Evolutionary conservation across 1,139 yeast genomes (phyloP).

Genomic region (Kodamaea ohmeri): DNA sequence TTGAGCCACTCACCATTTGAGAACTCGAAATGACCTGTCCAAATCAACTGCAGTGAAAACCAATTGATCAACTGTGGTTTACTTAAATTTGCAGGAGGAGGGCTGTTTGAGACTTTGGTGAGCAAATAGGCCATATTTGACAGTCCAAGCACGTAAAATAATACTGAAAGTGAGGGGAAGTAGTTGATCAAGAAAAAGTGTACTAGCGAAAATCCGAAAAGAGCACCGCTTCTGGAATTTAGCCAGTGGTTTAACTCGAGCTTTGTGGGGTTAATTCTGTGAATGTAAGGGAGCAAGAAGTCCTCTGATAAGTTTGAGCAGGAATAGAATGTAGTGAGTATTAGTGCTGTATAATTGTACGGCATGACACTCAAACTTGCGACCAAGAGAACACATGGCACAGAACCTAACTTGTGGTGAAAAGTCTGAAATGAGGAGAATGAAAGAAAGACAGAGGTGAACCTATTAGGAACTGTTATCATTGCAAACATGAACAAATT

Average conservation of each 20-base stretch:
- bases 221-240: constrained; percentile 53
- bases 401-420: constrained; percentile 46
- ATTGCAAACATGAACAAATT: constrained; percentile 14
- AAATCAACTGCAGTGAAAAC: constrained; percentile 33
- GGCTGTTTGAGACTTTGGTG: constrained; percentile 53
- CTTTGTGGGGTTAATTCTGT: constrained; percentile 44
- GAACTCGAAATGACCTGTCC: constrained; percentile 22
- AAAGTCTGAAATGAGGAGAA: constrained; percentile 43
- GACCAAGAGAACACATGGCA: constrained; percentile 40
- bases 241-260: constrained; percentile 52
- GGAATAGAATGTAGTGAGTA: constrained; percentile 48
- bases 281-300: constrained; percentile 52
- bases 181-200: constrained; percentile 41
- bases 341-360: constrained; percentile 29
- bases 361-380: constrained; percentile 34
- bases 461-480: constrained; percentile 25
- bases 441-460: constrained; percentile 44
- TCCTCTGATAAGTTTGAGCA: constrained; percentile 44
- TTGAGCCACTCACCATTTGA: constrained; percentile 18
- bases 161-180: constrained; percentile 46
- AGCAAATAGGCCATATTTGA: constrained; percentile 53
- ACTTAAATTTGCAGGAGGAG: constrained; percentile 3
- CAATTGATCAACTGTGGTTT: constrained; percentile 23
- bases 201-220: constrained; percentile 58
- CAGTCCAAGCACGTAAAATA: constrained; percentile 56